phyloP scores from a whole-genome alignment of 2,329 filamentous ascomycete species.

The Emmonsiellopsis sp. region DNA sequence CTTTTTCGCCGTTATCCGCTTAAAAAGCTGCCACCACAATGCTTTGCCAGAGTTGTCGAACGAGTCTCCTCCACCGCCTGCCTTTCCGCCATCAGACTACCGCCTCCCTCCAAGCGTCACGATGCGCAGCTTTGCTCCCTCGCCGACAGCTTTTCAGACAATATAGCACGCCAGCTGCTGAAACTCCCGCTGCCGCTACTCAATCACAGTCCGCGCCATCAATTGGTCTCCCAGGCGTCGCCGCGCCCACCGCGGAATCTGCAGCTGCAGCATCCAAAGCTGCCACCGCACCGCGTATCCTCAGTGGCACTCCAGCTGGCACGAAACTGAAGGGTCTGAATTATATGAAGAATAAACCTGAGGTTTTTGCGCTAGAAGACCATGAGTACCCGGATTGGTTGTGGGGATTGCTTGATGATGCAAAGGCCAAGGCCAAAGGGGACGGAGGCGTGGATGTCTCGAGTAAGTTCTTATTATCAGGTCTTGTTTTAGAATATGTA shows the following conservation, averaged over 20 bases:
- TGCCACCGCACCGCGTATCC: constrained; percentile 11
- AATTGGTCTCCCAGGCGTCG: constrained; percentile 6
- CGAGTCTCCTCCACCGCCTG: constrained; percentile 29
- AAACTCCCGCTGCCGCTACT: constrained; percentile 5
- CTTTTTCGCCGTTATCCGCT: not conserved
- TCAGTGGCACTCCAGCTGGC: constrained; percentile 31
- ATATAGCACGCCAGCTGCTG: constrained; percentile 24
- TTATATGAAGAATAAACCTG: constrained; percentile 39
- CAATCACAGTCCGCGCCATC: constrained; percentile 3
- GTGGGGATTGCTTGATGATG: constrained; percentile 34
- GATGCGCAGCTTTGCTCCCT: constrained; percentile 21
- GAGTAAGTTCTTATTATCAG: constrained; percentile 5
- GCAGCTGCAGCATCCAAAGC: constrained; percentile 2
- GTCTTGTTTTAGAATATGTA: not conserved
- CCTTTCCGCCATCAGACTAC: constrained; percentile 21
- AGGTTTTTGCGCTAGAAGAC: constrained; percentile 36
- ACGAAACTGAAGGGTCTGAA: constrained; percentile 33
- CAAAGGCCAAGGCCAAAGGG: constrained; percentile 19
- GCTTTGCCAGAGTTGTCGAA: constrained; percentile 34
- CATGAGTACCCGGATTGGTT: constrained; percentile 41
- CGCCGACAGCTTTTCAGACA: constrained; percentile 16
- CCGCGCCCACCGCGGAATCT: constrained; percentile 7
- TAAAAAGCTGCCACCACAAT: constrained; percentile 15
- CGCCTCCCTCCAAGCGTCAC: constrained; percentile 20
- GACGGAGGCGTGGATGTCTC: constrained; percentile 25